These are phyloP conservation scores for Stylosanthes scabra DNA, from an alignment of 331 rosid species.

Conservation along the genomic window DNA sequence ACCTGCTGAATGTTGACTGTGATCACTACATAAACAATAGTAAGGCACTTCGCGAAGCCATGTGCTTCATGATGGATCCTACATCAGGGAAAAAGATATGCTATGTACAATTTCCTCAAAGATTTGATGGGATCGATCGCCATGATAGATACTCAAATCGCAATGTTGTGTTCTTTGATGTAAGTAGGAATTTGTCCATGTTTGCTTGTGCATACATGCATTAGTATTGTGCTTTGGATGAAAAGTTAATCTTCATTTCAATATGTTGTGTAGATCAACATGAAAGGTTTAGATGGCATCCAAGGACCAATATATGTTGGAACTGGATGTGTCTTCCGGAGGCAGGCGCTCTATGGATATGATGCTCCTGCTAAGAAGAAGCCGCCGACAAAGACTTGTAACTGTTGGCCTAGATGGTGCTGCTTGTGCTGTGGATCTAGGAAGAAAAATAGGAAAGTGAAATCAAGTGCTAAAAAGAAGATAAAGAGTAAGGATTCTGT, in stretches of 20 bases:
- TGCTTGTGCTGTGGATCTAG: slow-evolving; percentile 74
- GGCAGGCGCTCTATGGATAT: slow-evolving; percentile 84
- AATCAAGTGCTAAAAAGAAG: slow-evolving; percentile 62
- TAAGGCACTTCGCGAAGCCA: slow-evolving; percentile 92
- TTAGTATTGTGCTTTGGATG: slow-evolving; percentile 2
- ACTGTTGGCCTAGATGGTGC: slow-evolving; percentile 89
- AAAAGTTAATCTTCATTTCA: slow-evolving; percentile 29
- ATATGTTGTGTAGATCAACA: slow-evolving; percentile 62
- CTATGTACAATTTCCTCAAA: slow-evolving; percentile 95
- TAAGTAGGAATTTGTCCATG: slow-evolving; percentile 43
- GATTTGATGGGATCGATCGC: slow-evolving; percentile 96
- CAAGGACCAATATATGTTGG: slow-evolving; percentile 98
- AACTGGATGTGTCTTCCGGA: slow-evolving; percentile 90
- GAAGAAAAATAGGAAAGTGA: slow-evolving; percentile 55
- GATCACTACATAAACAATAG: slow-evolving; percentile 97
- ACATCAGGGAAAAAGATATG: slow-evolving; percentile 84
- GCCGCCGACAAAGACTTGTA: slow-evolving; percentile 70
- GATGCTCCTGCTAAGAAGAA: slow-evolving; percentile 79
- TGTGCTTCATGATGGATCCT: slow-evolving; percentile 99
- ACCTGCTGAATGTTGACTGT: slow-evolving; percentile 84
- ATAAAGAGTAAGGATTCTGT: slow-evolving; percentile 66
- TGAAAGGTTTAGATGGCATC: slow-evolving; percentile 96
- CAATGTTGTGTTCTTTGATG: slow-evolving; percentile 94
- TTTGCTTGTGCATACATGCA: neutral
- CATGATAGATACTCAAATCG: slow-evolving; percentile 95